These are phyloP conservation scores for Termitomyces sp. DNA, from an alignment of 1,284 basidiomycete species.

Conservation along the genomic window DNA sequence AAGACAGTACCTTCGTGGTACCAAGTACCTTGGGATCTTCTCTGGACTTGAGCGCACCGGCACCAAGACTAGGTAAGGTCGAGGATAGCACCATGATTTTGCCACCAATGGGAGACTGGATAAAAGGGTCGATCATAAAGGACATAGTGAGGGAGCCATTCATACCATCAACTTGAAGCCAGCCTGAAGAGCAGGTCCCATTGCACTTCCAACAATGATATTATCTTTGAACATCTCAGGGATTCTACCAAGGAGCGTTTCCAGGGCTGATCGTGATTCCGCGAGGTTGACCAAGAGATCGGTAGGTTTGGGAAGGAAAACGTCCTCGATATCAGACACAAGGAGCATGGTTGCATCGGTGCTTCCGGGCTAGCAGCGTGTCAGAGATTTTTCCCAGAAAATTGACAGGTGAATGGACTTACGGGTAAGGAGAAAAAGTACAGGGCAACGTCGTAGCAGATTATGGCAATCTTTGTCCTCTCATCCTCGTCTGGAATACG, in stretches of 20 bases:
- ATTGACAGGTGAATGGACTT: constrained; percentile 22
- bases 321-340: constrained; percentile 94
- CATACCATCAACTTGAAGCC: constrained; percentile 91
- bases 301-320: constrained; percentile 95
- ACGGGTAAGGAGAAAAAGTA: constrained; percentile 95
- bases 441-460: constrained; percentile 89
- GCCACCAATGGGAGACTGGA: constrained; percentile 79
- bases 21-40: constrained; percentile 97
- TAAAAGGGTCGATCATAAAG: neutral
- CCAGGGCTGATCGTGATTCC: constrained; percentile 80
- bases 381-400: constrained; percentile 3
- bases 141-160: constrained; percentile 8
- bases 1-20: constrained; percentile 72
- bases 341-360: constrained; percentile 93
- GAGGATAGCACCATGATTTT: constrained; percentile 92
- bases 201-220: constrained; percentile 85
- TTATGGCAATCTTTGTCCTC: constrained; percentile 89
- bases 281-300: constrained; percentile 93
- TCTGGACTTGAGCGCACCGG: constrained; percentile 91
- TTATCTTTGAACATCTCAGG: constrained; percentile 98
- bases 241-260: constrained; percentile 77
- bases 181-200: constrained; percentile 95
- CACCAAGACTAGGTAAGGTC: constrained; percentile 83
- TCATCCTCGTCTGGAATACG: constrained; percentile 93
- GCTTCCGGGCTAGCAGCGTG: constrained; percentile 56